Evolutionary conservation across 768 basidiomycete species (phyloP).

Genomic region (Hericium coralloides): DNA sequence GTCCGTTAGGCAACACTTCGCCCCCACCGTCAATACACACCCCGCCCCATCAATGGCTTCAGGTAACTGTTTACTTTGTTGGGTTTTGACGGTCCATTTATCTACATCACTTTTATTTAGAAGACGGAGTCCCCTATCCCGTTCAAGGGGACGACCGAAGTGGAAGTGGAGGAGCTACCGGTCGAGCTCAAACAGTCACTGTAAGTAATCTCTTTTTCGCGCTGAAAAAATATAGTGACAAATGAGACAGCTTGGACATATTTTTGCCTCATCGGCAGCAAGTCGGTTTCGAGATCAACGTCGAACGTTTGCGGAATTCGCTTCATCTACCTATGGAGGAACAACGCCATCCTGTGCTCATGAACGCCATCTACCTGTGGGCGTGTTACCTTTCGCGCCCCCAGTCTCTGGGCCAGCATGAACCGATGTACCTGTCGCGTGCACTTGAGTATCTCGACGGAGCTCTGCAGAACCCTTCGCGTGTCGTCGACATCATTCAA

Average conservation of each 20-base stretch:
- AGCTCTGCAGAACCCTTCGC: constrained; percentile 46
- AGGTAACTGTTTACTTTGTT: background rate
- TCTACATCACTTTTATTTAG: background rate
- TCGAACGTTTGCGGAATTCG: constrained; percentile 55
- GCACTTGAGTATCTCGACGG: constrained; percentile 56
- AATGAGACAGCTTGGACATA: constrained; percentile 50
- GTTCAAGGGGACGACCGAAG: background rate
- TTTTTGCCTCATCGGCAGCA: constrained; percentile 71
- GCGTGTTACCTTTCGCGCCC: constrained; percentile 74
- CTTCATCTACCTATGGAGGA: constrained; percentile 43
- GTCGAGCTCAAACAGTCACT: constrained; percentile 1
- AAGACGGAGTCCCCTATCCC: background rate
- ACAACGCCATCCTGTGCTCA: constrained; percentile 66
- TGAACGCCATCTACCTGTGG: constrained; percentile 80
- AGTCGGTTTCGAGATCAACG: constrained; percentile 62
- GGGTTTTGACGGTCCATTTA: background rate
- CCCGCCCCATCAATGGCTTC: constrained; percentile 8
- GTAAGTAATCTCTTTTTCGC: constrained; percentile 16
- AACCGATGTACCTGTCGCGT: constrained; percentile 59
- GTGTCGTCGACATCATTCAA: constrained; percentile 62
- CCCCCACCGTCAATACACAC: constrained; percentile 4
- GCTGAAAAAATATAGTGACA: background rate
- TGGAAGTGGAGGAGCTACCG: constrained; percentile 18
- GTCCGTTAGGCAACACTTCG: background rate
- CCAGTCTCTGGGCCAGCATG: constrained; percentile 59